These are phyloP conservation scores for Lichtheimia ramosa DNA, from an alignment of 371 early-diverging fungal species.

Conservation along the genomic window DNA sequence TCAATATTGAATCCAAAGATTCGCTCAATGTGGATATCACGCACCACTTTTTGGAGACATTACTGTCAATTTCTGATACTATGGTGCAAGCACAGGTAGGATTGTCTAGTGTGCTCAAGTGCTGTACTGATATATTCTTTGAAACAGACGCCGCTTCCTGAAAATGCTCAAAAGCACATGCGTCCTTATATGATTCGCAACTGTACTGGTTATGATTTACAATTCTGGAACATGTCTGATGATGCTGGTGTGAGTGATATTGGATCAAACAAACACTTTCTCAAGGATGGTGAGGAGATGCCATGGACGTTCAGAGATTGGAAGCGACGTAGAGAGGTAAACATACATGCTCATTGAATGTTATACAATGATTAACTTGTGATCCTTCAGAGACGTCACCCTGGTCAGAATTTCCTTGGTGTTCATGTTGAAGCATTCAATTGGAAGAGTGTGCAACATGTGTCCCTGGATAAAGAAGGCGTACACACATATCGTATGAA, in stretches of 20 bases:
- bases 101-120: too few species aligned
- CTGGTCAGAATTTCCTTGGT: slow-evolving; percentile 62
- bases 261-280: slow-evolving; percentile 45
- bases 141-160: slow-evolving; percentile 18
- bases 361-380: background rate
- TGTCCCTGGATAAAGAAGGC: slow-evolving; percentile 79
- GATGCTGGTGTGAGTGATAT: slow-evolving; percentile 28
- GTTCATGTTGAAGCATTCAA: slow-evolving; percentile 65
- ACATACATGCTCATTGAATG: background rate
- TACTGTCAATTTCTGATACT: slow-evolving; percentile 46
- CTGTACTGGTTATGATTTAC: slow-evolving; percentile 73
- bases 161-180: slow-evolving; percentile 32
- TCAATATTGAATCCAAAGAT: slow-evolving; percentile 60
- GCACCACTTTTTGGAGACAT: slow-evolving; percentile 70
- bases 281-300: slow-evolving; percentile 58
- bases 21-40: slow-evolving; percentile 73
- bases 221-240: slow-evolving; percentile 75
- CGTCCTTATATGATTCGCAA: slow-evolving; percentile 77
- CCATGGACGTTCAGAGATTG: slow-evolving; percentile 87
- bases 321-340: slow-evolving; percentile 72
- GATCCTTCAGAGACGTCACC: slow-evolving; percentile 11
- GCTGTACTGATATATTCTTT: too few species aligned
- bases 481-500: slow-evolving; percentile 58
- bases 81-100: slow-evolving; percentile 26
- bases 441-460: slow-evolving; percentile 73